A percentile compares a stretch with the other conserved stretches of the same genome.
These are phyloP conservation scores for Coniella vitis DNA, from an alignment of 2,329 filamentous ascomycete species.

Conservation along the genomic window DNA sequence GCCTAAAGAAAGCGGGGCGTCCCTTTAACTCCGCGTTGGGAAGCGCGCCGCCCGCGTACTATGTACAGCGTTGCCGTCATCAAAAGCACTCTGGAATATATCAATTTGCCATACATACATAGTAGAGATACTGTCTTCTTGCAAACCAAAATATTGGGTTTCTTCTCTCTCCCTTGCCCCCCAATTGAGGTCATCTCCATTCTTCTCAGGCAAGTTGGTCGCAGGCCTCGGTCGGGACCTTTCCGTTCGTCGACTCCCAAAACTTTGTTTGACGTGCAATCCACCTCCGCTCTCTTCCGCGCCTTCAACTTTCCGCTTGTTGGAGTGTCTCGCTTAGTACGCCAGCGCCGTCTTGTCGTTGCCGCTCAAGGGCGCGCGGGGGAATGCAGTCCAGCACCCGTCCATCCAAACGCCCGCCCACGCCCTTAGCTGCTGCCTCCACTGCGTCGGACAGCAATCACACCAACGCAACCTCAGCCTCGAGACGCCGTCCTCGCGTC, in stretches of 20 bases:
- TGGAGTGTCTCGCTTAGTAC: conserved; percentile 2
- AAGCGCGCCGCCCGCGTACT: background rate
- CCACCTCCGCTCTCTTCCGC: background rate
- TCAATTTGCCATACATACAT: background rate
- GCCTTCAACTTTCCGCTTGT: conserved; percentile 6
- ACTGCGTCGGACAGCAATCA: conserved; percentile 5
- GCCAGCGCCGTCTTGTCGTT: background rate
- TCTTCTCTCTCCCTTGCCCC: too few species aligned
- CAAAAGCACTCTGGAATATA: background rate
- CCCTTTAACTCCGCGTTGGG: background rate
- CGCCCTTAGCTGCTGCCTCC: background rate
- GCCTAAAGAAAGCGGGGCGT: background rate
- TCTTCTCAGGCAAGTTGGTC: too few species aligned
- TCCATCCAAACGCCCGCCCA: conserved; percentile 2
- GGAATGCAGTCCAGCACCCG: conserved; percentile 15
- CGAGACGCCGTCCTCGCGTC: conserved; percentile 23
- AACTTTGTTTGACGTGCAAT: too few species aligned
- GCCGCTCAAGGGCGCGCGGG: conserved; percentile 5
- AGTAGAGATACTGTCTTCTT: too few species aligned
- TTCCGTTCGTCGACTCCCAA: too few species aligned
- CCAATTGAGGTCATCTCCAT: too few species aligned
- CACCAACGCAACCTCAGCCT: conserved; percentile 10
- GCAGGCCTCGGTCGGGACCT: too few species aligned
- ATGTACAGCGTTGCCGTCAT: background rate
- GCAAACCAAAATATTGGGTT: too few species aligned